phyloP scores from a whole-genome alignment of 2,329 filamentous ascomycete genomes.

The Colletotrichum camelliae region DNA sequence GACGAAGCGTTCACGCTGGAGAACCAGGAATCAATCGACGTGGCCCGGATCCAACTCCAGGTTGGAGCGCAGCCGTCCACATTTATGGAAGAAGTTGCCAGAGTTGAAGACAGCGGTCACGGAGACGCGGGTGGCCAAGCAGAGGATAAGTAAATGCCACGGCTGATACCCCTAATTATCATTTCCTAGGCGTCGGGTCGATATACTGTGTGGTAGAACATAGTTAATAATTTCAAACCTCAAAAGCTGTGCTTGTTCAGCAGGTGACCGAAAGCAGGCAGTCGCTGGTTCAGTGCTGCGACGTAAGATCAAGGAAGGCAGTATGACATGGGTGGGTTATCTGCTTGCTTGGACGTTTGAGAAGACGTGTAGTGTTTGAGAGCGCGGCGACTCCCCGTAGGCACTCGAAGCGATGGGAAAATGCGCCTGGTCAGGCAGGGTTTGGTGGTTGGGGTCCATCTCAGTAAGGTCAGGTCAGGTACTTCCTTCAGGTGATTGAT shows the following conservation, averaged over 20 bases:
- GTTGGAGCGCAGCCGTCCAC: neutral
- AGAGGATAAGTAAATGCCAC: slow-evolving; percentile 2
- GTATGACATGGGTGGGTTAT: neutral
- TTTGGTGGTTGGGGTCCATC: neutral
- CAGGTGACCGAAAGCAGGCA: neutral
- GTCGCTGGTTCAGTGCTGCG: neutral
- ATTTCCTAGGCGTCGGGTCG: neutral
- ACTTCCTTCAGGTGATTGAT: neutral
- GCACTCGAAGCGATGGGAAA: neutral
- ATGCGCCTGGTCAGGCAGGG: neutral
- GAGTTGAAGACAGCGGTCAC: neutral
- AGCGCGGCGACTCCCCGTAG: neutral
- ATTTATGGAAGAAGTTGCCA: neutral
- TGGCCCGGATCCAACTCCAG: slow-evolving; percentile 20
- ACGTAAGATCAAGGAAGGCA: neutral
- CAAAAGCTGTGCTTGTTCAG: neutral
- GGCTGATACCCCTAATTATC: neutral
- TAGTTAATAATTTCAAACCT: neutral
- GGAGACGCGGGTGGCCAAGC: neutral
- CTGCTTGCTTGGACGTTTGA: neutral
- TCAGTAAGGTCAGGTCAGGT: neutral
- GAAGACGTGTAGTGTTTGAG: neutral
- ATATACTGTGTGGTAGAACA: neutral
- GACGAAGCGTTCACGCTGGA: neutral
- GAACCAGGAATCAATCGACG: slow-evolving; percentile 17